These are phyloP conservation scores for Zygoascus ofunaensis DNA, from an alignment of 805 yeast genomes.

Conservation along the genomic window DNA sequence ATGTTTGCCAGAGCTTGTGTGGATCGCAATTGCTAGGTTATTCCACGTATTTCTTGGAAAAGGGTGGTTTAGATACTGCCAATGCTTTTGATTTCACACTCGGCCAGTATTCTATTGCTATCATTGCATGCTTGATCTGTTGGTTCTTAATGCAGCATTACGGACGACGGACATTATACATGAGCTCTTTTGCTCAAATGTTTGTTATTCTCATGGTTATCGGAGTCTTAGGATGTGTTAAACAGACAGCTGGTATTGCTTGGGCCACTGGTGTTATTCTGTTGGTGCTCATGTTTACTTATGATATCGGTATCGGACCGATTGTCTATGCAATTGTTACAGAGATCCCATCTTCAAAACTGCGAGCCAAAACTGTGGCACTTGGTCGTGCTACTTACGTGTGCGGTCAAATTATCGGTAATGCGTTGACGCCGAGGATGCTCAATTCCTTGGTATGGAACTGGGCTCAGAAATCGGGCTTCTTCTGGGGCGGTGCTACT, in stretches of 20 bases:
- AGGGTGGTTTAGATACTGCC: slow-evolving; percentile 26
- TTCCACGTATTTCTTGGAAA: slow-evolving; percentile 17
- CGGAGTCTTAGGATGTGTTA: slow-evolving; percentile 37
- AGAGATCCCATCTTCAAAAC: slow-evolving; percentile 34
- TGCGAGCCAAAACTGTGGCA: slow-evolving; percentile 36
- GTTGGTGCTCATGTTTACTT: slow-evolving; percentile 37
- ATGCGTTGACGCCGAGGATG: slow-evolving; percentile 34
- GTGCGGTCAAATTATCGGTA: slow-evolving; percentile 13
- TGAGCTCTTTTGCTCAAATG: slow-evolving; percentile 30
- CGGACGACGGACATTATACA: slow-evolving; percentile 18
- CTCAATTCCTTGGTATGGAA: slow-evolving; percentile 31
- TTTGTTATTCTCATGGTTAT: slow-evolving; percentile 33
- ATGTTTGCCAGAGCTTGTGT: slow-evolving; percentile 37
- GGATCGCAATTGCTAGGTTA: slow-evolving; percentile 6
- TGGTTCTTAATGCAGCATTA: slow-evolving; percentile 15
- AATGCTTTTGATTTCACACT: slow-evolving; percentile 37
- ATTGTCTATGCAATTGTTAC: slow-evolving; percentile 34
- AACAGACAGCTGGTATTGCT: slow-evolving; percentile 12
- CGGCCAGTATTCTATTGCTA: slow-evolving; percentile 38
- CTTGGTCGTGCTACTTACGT: slow-evolving; percentile 30
- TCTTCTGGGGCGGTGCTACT: slow-evolving; percentile 36
- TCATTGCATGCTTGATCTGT: slow-evolving; percentile 32
- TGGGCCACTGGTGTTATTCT: slow-evolving; percentile 35
- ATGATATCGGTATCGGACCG: slow-evolving; percentile 39
- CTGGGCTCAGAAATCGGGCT: slow-evolving; percentile 41